Conservation (phyloP, 1,284 basidiomycete species). For the Exobasidium rhododendri region DNA sequence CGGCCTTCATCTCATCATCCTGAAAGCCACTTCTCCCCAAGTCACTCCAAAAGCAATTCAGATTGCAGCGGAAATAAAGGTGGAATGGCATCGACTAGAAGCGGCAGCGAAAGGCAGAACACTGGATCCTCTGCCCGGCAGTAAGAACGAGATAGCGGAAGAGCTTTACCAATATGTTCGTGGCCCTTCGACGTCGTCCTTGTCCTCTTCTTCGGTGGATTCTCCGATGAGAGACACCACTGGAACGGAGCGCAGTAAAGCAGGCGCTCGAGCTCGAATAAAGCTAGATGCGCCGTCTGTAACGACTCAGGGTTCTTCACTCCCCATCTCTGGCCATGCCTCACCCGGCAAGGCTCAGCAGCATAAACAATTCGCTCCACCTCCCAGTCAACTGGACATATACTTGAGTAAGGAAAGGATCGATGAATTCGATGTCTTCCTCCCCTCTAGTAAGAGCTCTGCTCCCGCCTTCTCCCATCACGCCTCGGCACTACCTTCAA, state of each 20-base stretch:
- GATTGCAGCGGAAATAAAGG: constrained; percentile 73
- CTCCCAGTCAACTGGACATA: constrained; percentile 7
- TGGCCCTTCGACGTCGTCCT: constrained; percentile 32
- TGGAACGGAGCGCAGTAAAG: not conserved
- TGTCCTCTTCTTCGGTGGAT: not conserved
- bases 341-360: not conserved
- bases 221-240: not conserved
- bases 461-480: not conserved
- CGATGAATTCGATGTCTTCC: constrained; percentile 4
- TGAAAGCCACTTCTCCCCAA: constrained; percentile 65
- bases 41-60: constrained; percentile 73
- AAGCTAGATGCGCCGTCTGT: not conserved
- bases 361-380: not conserved
- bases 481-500: not conserved
- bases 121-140: constrained; percentile 4
- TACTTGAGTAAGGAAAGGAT: constrained; percentile 6
- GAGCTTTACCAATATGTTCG: constrained; percentile 73
- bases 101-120: constrained; percentile 54
- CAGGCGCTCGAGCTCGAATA: not conserved
- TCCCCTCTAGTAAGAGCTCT: not conserved
- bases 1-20: constrained; percentile 68
- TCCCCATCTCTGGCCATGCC: not conserved
- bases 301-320: not conserved
- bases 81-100: constrained; percentile 64
- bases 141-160: constrained; percentile 56